Evolutionary conservation across 139 green algal species (phyloP), one percentile per base, ranked within the genome.

Genomic region (Chara braunii): DNA sequence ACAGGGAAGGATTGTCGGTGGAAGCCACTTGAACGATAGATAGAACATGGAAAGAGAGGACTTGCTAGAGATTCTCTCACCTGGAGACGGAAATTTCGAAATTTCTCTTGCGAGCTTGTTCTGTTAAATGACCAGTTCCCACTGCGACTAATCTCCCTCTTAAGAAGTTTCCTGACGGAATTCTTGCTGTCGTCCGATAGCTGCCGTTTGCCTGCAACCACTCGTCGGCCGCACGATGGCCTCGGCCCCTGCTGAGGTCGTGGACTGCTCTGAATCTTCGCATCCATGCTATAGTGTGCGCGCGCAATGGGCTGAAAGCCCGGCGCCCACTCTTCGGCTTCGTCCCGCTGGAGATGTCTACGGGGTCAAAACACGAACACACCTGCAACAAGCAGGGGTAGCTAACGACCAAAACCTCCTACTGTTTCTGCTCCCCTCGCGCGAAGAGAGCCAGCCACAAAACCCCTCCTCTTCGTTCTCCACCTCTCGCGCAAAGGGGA

Each of bases 121-220:
- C 40, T 34, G 18, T 62, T 76, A 44, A 76, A 73, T 8, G 9
- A n/a, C n/a, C 31, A 60, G 54, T 76, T 76, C 5, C 50, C 67
- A 28, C 35, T 1, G 37, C 22, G 9, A 31, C 26, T 51, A 14
- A 76, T 43, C 43, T 76, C 67, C 12, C 67, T 23, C 28, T 45
- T n/a, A 28, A 65, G 14, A n/a, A 75, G 66, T 43, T 75, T 75
- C 11, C 11, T 57, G 18, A 57, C 48, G 34, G 48, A 8, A 28
- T 57, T 57, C 40, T 18, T 48, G 40, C 40, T 18, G 40, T 18
- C 40, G 40, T 48, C 40, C 40, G 40, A 18, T 18, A 48, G 18
- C 18, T 18, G 18, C 18, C 40, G 18, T 18, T 48, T 48, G 18
- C 40, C 40, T 26, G 40, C 40, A 18, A 48, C 40, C 18, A 48